Base-by-base conservation (phyloP, 768 basidiomycete species). In the Russula griseocarnosa region DNA sequence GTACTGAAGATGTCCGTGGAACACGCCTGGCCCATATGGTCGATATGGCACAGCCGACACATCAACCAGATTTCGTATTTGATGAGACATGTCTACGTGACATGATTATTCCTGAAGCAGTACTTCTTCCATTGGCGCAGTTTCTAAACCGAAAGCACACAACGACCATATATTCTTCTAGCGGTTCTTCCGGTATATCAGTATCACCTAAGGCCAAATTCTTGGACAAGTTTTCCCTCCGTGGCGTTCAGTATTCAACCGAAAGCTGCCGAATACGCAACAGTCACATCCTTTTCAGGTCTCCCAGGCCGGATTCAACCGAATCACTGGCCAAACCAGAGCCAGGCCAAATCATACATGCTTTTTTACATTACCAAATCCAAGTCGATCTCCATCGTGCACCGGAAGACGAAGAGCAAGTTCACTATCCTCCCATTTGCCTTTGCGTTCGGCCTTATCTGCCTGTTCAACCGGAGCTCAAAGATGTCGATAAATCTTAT, bases 1-100 rank as follows among this genome's bases (percentile, higher is more conserved):
- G 22, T 8, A 20, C 63, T 3, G 36, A 64, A 38, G 63, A 64
- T 14, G 36, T 50, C 30, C 34, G 44, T 18, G 58, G 63, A 30
- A 64, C 36, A 3, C 36, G 51, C 14, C 8, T 49, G 22, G 47
- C 47, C 24, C 24, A 49, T 49, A 49, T 49, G 47, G 47, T 49
- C 7, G 47, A 49, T 26, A 24, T 10, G 22, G 24, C 10, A 1
- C 47, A 26, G 11, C 24, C 26, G 13, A 26, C 24, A 13, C 47
- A 49, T 13, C 47, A 49, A 49, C 47, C 24, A 11, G 8, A 26
- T 11, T 26, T 40, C 2, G 5, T 20, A n/a, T 52, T 14, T 53
- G 26, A 60, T 5, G 18, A 14, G 14, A 22, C 7, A 8, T 14
- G 26, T 40, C 14, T 60, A 26, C 20, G 28, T 36, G 57, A 58